Base-by-base conservation (phyloP, 2,329 filamentous ascomycete genomes). In the Aureobasidium lini region DNA sequence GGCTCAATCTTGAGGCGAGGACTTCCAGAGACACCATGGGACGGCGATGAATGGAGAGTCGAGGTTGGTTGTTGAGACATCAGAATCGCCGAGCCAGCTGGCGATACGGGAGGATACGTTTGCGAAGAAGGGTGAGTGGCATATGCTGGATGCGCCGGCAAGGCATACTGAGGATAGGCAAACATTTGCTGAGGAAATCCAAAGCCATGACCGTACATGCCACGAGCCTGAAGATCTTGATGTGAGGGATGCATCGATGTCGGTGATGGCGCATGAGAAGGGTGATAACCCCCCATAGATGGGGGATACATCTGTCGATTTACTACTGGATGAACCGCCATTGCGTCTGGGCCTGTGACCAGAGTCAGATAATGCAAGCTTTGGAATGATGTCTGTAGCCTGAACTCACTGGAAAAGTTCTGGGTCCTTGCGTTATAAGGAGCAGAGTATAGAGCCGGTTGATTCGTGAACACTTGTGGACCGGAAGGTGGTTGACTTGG, bases 241-340 rank as follows among this genome's bases (percentile, higher is more conserved):
- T 91, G 90, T 23, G 90, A 87, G 36, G 93, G 96, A 64, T 92
- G 89, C 67, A 96, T 92, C 53, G 92, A 95, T 40, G 90, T 90
- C 50, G 93, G 93, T 59, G 93, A 96, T 75, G 93, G 95, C 60
- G 92, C 95, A 77, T 96, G 92, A 59, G 92, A 91, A 16, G 92
- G 95, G 74, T 96, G 90, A 72, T 96, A 96, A 71, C 66, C 68
- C 29, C 67, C 68, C 50, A 96, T 95, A 62, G 90, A 90, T 66
- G 92, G 92, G 72, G 23, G 23, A 23, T 95, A 96, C 48, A 79
- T 73, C 64, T 82, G 75, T 67, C 84, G 80, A 71, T 84, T 84
- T 81, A 87, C 85, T 65, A 83, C 83, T 66, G 84, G 80, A 66
- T 72, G 70, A 50, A 83, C 79, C 63, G 84, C 84, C 85, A 87